These are phyloP conservation scores for Lagerstroemia speciosa DNA, from an alignment of 345 rosid genomes.

Conservation along the genomic window DNA sequence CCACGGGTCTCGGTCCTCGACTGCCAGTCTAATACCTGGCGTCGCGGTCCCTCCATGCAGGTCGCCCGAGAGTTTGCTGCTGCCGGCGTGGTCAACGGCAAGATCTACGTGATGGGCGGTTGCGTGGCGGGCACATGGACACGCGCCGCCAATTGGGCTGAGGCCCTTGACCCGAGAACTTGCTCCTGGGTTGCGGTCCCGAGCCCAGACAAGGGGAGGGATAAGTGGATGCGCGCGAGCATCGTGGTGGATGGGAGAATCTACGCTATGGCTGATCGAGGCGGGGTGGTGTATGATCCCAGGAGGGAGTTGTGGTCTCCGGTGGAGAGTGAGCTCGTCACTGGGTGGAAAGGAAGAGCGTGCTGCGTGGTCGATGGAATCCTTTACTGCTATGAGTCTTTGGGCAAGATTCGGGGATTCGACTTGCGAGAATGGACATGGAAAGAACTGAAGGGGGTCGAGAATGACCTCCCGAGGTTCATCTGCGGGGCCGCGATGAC, in stretches of 20 bases:
- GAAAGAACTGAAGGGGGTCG: constrained; percentile 59
- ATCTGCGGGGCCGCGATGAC: constrained; percentile 77
- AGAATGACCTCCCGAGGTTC: constrained; percentile 49
- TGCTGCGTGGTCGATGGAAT: constrained; percentile 57
- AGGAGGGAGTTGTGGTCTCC: constrained; percentile 37
- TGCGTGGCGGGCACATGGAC: constrained; percentile 48
- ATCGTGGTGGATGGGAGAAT: constrained; percentile 53
- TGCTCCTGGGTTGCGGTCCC: constrained; percentile 46
- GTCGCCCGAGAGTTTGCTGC: constrained; percentile 51
- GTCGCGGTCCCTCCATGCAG: constrained; percentile 41
- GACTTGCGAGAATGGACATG: constrained; percentile 38
- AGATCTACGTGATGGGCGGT: constrained; percentile 68
- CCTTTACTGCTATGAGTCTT: constrained; percentile 70
- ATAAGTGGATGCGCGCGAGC: constrained; percentile 91
- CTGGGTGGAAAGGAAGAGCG: constrained; percentile 91
- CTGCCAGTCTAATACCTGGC: constrained; percentile 55
- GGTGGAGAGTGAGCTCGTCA: constrained; percentile 52
- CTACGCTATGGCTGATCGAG: constrained; percentile 79
- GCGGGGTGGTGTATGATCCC: constrained; percentile 63
- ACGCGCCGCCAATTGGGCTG: constrained; percentile 57
- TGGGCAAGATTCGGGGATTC: constrained; percentile 79
- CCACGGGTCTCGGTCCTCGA: constrained; percentile 65
- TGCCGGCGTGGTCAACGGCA: constrained; percentile 35
- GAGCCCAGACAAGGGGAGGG: constrained; percentile 44
- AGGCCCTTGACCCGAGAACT: constrained; percentile 40